These are phyloP conservation scores for Lentinula detonsa DNA, from an alignment of 768 basidiomycete species.

Conservation along the genomic window DNA sequence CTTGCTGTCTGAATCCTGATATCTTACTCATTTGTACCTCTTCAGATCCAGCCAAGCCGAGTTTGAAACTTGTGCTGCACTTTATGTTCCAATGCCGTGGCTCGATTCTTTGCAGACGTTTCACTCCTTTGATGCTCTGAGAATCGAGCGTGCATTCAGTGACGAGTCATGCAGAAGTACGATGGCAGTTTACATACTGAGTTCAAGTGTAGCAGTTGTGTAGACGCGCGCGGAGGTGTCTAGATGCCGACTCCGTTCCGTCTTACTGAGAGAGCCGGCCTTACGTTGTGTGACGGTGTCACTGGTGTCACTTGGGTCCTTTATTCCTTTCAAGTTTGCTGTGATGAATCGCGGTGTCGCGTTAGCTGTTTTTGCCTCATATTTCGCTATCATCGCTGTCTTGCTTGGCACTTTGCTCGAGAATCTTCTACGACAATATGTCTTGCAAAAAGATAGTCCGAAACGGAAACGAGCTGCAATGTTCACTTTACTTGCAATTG, in stretches of 20 bases:
- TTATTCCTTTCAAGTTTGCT: background rate
- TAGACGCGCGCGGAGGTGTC: background rate
- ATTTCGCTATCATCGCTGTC: constrained; percentile 24
- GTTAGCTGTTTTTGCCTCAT: constrained; percentile 24
- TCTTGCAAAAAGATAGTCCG: background rate
- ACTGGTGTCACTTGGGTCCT: background rate
- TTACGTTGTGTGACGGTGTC: too few relatives aligned
- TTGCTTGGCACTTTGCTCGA: constrained; percentile 22
- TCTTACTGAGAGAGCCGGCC: background rate
- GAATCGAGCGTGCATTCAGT: background rate
- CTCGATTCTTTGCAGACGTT: too few relatives aligned
- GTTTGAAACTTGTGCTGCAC: too few relatives aligned
- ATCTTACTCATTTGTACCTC: too few relatives aligned
- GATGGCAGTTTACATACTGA: background rate
- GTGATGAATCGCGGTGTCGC: constrained; percentile 7
- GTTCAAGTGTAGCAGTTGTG: background rate
- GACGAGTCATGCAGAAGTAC: background rate
- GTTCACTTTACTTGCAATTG: constrained; percentile 27
- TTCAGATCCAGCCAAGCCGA: too few relatives aligned
- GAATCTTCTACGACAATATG: constrained; percentile 7
- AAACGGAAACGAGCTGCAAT: constrained; percentile 1
- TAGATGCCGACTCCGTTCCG: background rate
- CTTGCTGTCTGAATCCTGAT: too few relatives aligned
- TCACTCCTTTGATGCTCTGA: too few relatives aligned
- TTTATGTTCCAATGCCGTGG: too few relatives aligned